Evolutionary conservation across 495 filamentous ascomycete genomes (phyloP).

Genomic region (Penicillium egyptiacum): DNA sequence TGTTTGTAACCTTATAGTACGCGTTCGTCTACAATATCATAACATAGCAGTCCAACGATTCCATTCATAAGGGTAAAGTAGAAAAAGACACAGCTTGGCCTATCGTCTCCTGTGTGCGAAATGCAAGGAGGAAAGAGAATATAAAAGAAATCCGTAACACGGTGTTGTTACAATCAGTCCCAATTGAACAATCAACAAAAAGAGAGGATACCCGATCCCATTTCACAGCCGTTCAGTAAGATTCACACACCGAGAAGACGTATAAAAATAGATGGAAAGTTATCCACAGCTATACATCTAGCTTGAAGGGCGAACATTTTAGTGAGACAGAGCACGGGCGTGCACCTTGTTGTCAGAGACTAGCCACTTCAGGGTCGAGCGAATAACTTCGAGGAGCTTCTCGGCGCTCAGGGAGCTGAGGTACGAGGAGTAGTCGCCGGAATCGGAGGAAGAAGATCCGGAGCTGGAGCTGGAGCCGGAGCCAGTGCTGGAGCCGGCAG

Average conservation of each 20-base stretch:
- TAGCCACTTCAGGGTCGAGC: slow-evolving; percentile 40
- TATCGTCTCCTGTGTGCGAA: slow-evolving; percentile 13
- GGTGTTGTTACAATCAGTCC: slow-evolving; percentile 20
- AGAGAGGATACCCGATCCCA: slow-evolving; percentile 19
- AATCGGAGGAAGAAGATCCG: slow-evolving; percentile 10
- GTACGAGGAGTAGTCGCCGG: slow-evolving; percentile 31
- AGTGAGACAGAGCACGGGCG: slow-evolving; percentile 35
- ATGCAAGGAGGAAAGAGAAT: slow-evolving; percentile 19
- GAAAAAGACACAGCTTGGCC: slow-evolving; percentile 6
- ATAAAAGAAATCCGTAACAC: slow-evolving; percentile 17
- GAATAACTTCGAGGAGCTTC: slow-evolving; percentile 36
- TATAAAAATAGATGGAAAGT: slow-evolving; percentile 13
- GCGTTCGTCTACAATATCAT: background rate
- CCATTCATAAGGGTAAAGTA: slow-evolving; percentile 27
- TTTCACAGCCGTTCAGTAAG: slow-evolving; percentile 9
- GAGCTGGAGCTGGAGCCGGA: background rate
- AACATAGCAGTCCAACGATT: slow-evolving; percentile 23
- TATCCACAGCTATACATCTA: slow-evolving; percentile 13
- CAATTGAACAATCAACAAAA: slow-evolving; percentile 10
- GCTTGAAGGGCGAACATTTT: slow-evolving; percentile 10
- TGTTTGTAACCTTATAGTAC: no score
- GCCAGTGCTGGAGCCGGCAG: slow-evolving; percentile 1
- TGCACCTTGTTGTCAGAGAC: slow-evolving; percentile 39
- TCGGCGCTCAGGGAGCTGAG: slow-evolving; percentile 41
- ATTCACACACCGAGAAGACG: slow-evolving; percentile 11